Evolutionary conservation across 441 rosid genomes (phyloP).

Genomic region (Isatis lusitanica): DNA sequence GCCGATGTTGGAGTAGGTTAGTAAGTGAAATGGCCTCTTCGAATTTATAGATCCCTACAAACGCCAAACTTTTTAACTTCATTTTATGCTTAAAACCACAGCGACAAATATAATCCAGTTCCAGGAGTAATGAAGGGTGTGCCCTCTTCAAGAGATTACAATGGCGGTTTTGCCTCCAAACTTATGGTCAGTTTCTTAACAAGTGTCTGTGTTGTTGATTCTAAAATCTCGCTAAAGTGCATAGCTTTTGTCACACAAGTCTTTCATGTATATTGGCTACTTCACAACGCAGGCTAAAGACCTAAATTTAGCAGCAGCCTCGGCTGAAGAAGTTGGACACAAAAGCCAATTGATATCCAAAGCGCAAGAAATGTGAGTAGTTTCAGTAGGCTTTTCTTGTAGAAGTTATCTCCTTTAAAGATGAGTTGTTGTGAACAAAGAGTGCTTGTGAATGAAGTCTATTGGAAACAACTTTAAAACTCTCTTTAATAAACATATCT

Average conservation of each 20-base stretch:
- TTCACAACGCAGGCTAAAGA: slow-evolving; percentile 75
- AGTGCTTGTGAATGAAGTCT: neutral
- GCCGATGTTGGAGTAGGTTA: slow-evolving; percentile 93
- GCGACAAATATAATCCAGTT: slow-evolving; percentile 89
- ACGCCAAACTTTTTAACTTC: slow-evolving; percentile 1
- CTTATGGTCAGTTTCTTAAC: slow-evolving; percentile 62
- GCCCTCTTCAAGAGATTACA: slow-evolving; percentile 81
- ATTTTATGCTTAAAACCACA: slow-evolving; percentile 38
- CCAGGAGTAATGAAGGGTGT: slow-evolving; percentile 97
- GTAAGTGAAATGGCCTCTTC: slow-evolving; percentile 5
- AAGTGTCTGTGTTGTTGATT: neutral
- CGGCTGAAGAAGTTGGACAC: slow-evolving; percentile 62
- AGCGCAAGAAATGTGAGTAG: slow-evolving; percentile 72
- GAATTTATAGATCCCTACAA: neutral
- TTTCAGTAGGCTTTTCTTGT: neutral
- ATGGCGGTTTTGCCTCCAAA: slow-evolving; percentile 77
- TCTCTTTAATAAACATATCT: neutral
- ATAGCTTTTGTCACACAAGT: neutral
- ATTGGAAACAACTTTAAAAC: neutral
- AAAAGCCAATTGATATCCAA: slow-evolving; percentile 57
- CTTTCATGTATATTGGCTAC: neutral
- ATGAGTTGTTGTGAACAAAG: slow-evolving; percentile 1
- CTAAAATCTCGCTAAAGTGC: neutral
- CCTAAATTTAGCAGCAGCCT: slow-evolving; percentile 63
- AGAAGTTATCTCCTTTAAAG: neutral